Percentiles rank a stretch among this genome's conserved stretches.
Evolutionary conservation across 192 early-diverging fungal species (phyloP).

Genomic region (Dispira simplex): DNA sequence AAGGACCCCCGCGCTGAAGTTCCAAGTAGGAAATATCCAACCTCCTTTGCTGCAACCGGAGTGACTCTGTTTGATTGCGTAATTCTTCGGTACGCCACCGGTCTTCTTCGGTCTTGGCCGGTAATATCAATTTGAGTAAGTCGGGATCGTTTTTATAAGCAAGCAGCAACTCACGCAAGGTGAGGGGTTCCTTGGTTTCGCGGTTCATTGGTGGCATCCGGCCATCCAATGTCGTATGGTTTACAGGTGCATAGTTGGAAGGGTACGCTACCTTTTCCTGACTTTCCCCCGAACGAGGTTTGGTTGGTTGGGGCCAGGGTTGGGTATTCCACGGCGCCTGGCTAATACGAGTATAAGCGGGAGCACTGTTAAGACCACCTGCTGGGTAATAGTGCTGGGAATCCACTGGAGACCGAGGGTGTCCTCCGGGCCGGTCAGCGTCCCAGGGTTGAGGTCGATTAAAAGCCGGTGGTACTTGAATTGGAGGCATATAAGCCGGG

Average conservation of each 20-base stretch:
- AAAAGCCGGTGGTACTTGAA: too few relatives aligned
- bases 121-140: slow-evolving; percentile 8
- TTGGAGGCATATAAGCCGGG: not conserved
- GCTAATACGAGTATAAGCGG: not conserved
- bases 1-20: too few relatives aligned
- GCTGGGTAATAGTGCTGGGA: not conserved
- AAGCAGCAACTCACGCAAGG: not conserved
- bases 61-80: not conserved
- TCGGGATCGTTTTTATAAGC: not conserved
- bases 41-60: not conserved
- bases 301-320: not conserved
- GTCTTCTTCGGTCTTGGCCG: slow-evolving; percentile 9
- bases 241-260: not conserved
- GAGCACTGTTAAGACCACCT: not conserved
- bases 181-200: not conserved
- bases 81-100: slow-evolving; percentile 1
- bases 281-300: not conserved
- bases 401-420: not conserved
- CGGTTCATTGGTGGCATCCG: not conserved
- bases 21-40: not conserved
- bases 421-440: too few relatives aligned
- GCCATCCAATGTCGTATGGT: not conserved
- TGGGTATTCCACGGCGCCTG: not conserved
- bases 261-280: not conserved
- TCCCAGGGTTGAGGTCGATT: too few relatives aligned